These are phyloP conservation scores for Eucalyptus curtisii DNA, from an alignment of 345 rosid genomes.

Conservation along the genomic window DNA sequence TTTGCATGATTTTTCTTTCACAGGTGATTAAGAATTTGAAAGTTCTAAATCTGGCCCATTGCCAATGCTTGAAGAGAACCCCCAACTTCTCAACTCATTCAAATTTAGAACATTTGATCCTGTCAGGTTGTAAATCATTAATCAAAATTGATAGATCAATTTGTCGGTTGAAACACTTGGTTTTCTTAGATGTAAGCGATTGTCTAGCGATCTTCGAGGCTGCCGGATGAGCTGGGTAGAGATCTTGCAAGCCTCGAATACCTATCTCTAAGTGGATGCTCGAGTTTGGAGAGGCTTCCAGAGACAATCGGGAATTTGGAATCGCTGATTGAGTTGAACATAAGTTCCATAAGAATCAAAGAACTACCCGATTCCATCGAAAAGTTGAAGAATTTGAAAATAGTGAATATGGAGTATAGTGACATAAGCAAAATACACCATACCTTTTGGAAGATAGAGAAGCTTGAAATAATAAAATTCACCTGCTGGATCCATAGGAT, in stretches of 20 bases:
- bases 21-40: background rate
- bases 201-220: too few species aligned
- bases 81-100: background rate
- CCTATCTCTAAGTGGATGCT: fast-evolving
- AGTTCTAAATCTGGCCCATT: background rate
- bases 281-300: background rate
- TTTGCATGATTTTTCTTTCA: background rate
- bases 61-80: background rate
- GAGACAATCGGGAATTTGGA: background rate
- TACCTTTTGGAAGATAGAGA: fast-evolving
- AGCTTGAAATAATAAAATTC: background rate
- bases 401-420: fast-evolving
- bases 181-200: background rate
- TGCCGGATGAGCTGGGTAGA: background rate
- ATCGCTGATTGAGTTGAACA: background rate
- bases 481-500: too few species aligned
- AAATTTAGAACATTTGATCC: background rate
- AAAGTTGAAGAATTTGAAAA: background rate
- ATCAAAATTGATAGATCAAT: background rate
- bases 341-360: fast-evolving
- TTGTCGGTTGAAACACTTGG: background rate
- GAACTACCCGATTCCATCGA: background rate
- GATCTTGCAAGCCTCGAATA: background rate
- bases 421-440: fast-evolving
- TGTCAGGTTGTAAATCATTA: background rate